Evolutionary conservation across 345 rosid genomes (phyloP), one percentile per base, ranked within the genome.

Genomic region (Sonneratia caseolaris): DNA sequence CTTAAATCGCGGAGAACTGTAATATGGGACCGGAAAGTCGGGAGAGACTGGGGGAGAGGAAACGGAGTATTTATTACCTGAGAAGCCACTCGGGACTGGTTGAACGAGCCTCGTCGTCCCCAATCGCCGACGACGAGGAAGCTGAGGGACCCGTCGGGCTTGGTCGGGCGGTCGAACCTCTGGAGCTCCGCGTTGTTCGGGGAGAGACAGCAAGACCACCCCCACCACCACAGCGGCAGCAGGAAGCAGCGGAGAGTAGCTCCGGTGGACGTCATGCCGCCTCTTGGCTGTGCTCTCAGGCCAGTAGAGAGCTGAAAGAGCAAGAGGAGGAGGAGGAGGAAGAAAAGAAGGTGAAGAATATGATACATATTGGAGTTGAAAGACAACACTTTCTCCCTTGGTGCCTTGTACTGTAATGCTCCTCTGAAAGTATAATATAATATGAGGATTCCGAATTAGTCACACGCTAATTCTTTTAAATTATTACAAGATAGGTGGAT

Each of bases 81-180:
- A 14, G 27, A 14, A 7, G 77, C 73, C 42, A 74, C 77, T 24
- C 32, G 59, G 27, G 69, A 69, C 48, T 74, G 77, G 48, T 74
- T 69, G 37, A 47, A 74, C 9, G 27, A 10, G 36, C 72, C 77
- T 24, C 43, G 64, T 19, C 77, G 64, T 47, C 77, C 77, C 77
- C 77, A 74, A 24, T 74, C 77, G 12, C 73, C 77, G 19, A 62
- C 69, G 3, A 37, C 62, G 48, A 74, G 68, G 61, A 74, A 47
- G 73, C 72, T 49, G 4, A 74, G 77, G 3, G 71, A 68, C n/a
- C 37, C 18, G 11, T 68, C 68, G 22, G 49, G 66, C 62, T 73
- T 68, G 66, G 36, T 35, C 16, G 37, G 45, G 66, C 68, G 72
- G 32, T 42, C 36, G 45, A 73, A 73, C 24, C 19, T 55, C 12